These are phyloP conservation scores for Venturia pyrina DNA, from an alignment of 2,329 filamentous ascomycete genomes.

Conservation along the genomic window DNA sequence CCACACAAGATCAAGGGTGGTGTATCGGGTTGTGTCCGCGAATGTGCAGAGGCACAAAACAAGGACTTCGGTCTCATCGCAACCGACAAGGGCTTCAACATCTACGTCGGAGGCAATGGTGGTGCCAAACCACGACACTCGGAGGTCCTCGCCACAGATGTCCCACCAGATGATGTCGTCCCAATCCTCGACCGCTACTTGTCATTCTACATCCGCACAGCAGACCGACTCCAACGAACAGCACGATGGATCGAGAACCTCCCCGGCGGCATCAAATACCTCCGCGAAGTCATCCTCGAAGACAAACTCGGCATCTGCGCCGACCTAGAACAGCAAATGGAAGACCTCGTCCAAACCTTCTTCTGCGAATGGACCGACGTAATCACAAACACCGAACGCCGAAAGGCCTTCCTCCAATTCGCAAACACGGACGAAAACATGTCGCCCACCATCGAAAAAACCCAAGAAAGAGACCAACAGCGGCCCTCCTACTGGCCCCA, in stretches of 20 bases:
- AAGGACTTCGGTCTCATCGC: constrained; percentile 92
- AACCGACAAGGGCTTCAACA: constrained; percentile 87
- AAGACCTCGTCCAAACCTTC: constrained; percentile 69
- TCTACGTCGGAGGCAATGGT: constrained; percentile 83
- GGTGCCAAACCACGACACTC: constrained; percentile 76
- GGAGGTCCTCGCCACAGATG: constrained; percentile 77
- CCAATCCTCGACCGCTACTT: constrained; percentile 81
- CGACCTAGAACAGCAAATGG: constrained; percentile 79
- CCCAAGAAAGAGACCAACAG: constrained; percentile 61
- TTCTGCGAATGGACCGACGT: constrained; percentile 91
- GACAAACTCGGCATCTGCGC: constrained; percentile 80
- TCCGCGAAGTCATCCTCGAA: constrained; percentile 71
- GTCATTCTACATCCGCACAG: constrained; percentile 88
- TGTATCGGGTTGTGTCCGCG: constrained; percentile 82
- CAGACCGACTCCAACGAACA: constrained; percentile 80
- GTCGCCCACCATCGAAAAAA: constrained; percentile 57
- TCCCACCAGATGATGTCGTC: constrained; percentile 70
- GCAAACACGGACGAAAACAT: constrained; percentile 65
- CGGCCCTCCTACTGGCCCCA: constrained; percentile 71
- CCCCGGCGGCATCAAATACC: constrained; percentile 73
- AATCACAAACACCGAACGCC: constrained; percentile 56
- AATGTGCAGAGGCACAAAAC: constrained; percentile 85
- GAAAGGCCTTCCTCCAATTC: constrained; percentile 69
- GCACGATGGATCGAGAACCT: constrained; percentile 79
- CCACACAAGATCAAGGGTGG: constrained; percentile 90